Percentiles rank a stretch among this genome's conserved stretches.
These are phyloP conservation scores for Arthrobotrys megalospora DNA, from an alignment of 2,329 filamentous ascomycete species.

Conservation along the genomic window DNA sequence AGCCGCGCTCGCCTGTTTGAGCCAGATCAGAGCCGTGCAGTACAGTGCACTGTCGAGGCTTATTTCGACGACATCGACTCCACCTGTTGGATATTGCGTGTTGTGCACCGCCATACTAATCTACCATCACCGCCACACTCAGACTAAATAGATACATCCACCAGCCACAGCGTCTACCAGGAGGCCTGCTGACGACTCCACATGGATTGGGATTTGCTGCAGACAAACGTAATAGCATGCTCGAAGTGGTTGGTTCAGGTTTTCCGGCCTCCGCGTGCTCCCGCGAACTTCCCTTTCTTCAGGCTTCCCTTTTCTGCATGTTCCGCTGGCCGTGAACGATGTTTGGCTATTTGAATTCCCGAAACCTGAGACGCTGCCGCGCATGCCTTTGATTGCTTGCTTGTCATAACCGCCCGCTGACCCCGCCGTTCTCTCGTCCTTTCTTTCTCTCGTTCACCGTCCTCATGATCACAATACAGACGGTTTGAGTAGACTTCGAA, in stretches of 20 bases:
- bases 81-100: conserved; percentile 19
- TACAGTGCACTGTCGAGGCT: no score
- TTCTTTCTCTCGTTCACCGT: background rate
- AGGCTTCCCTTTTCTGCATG: background rate
- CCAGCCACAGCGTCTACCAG: conserved; percentile 17
- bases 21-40: no score
- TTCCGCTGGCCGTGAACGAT: conserved; percentile 12
- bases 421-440: conserved; percentile 11
- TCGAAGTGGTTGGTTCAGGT: conserved; percentile 24
- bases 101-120: background rate
- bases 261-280: conserved; percentile 38
- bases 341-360: conserved; percentile 1
- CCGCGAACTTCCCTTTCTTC: conserved; percentile 30
- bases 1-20: conserved; percentile 32
- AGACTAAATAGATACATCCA: background rate
- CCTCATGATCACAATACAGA: conserved; percentile 10
- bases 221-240: conserved; percentile 33
- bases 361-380: conserved; percentile 31
- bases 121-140: background rate
- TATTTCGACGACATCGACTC: conserved; percentile 29
- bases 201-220: background rate
- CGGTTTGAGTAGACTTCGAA: background rate
- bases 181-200: conserved; percentile 24
- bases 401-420: conserved; percentile 1
- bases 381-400: conserved; percentile 7